A percentile compares a stretch with the other conserved stretches of the same genome.
Conservation (phyloP, 805 yeast genomes). For the Metschnikowia picachoensis region DNA sequence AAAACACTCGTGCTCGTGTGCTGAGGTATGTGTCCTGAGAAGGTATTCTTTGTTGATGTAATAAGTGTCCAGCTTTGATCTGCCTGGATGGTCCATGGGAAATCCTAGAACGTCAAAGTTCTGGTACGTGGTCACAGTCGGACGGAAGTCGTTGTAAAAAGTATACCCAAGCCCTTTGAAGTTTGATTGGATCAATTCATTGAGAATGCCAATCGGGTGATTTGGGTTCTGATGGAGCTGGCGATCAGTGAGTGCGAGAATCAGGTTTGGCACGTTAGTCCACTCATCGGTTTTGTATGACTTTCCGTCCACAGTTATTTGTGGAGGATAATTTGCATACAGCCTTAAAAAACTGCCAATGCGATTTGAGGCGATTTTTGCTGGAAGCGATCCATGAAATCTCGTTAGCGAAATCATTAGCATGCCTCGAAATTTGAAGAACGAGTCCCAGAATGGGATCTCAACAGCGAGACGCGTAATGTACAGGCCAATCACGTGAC, state of each 20-base stretch:
- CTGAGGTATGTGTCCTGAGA: conserved; percentile 92
- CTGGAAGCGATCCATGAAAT: too few species aligned
- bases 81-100: conserved; percentile 88
- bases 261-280: conserved; percentile 82
- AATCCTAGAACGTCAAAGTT: conserved; percentile 93
- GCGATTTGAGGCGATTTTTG: too few species aligned
- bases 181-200: conserved; percentile 65
- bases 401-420: too few species aligned
- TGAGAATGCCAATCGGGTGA: conserved; percentile 89
- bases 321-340: conserved; percentile 23
- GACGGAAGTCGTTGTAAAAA: conserved; percentile 73
- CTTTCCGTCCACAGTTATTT: conserved; percentile 44
- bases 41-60: conserved; percentile 71
- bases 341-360: neutral
- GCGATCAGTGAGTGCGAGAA: conserved; percentile 63
- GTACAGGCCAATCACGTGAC: too few species aligned
- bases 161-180: conserved; percentile 69
- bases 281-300: conserved; percentile 62
- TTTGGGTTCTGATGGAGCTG: conserved; percentile 66
- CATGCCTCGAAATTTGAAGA: too few species aligned
- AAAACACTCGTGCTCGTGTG: conserved; percentile 91
- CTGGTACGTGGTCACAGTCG: conserved; percentile 76
- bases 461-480: too few species aligned
- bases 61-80: conserved; percentile 90
- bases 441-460: too few species aligned